These are phyloP conservation scores for Paramecium primaurelia DNA, from an alignment of 73 alveolate species.

Conservation along the genomic window DNA sequence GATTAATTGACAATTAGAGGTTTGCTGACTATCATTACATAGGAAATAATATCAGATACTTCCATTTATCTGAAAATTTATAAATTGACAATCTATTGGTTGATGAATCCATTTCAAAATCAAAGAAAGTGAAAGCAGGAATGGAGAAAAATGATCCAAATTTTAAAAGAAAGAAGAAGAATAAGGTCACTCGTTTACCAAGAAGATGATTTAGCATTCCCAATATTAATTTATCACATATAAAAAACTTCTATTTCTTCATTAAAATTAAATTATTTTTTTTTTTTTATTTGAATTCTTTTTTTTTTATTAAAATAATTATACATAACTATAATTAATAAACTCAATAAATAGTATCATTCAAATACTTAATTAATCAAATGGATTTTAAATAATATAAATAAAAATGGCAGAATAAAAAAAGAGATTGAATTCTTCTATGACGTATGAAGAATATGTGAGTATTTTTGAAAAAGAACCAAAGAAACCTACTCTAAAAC, in stretches of 20 bases:
- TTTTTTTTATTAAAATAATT: not conserved
- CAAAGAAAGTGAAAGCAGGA: constrained; percentile 43
- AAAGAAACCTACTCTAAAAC: not conserved
- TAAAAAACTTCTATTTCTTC: not conserved
- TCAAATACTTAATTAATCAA: not conserved
- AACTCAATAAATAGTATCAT: not conserved
- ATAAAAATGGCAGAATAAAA: not conserved
- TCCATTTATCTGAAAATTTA: constrained; percentile 87
- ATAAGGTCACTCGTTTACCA: constrained; percentile 49
- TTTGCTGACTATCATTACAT: not conserved
- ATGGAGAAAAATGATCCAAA: constrained; percentile 51
- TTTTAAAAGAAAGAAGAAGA: constrained; percentile 49
- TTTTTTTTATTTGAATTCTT: not conserved
- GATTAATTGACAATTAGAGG: constrained; percentile 99
- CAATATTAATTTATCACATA: not conserved
- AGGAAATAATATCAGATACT: constrained; percentile 91
- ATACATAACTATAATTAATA: not conserved
- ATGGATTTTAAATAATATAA: not conserved
- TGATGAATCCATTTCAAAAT: constrained; percentile 54
- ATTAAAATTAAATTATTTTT: not conserved
- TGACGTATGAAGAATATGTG: constrained; percentile 23
- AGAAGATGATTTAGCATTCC: constrained; percentile 8
- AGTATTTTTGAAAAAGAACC: not conserved
- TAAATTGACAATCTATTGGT: constrained; percentile 55
- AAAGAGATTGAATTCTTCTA: constrained; percentile 26